These are phyloP conservation scores for Coniophora puteana DNA, from an alignment of 1,284 basidiomycete species.

Conservation along the genomic window DNA sequence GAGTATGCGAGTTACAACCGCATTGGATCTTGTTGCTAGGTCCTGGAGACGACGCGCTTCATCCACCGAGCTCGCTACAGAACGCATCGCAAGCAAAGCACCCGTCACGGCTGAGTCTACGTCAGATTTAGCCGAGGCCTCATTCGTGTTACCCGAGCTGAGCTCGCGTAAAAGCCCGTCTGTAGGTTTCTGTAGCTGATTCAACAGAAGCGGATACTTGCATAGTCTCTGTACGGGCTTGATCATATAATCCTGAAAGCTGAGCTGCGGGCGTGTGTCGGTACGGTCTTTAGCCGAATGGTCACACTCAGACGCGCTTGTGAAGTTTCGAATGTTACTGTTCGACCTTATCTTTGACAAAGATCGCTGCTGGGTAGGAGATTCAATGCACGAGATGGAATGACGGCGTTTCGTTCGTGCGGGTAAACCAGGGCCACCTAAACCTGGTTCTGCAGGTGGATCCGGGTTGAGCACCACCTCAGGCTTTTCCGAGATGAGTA, in stretches of 20 bases:
- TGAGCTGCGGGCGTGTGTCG: constrained; percentile 39
- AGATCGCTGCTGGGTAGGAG: neutral
- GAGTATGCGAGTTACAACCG: constrained; percentile 66
- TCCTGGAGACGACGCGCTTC: constrained; percentile 64
- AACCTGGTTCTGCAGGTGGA: constrained; percentile 13
- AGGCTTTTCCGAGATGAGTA: constrained; percentile 4
- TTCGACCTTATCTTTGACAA: constrained; percentile 11
- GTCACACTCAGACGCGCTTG: constrained; percentile 24
- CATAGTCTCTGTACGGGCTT: constrained; percentile 89
- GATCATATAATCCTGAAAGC: constrained; percentile 81
- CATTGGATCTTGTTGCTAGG: constrained; percentile 61
- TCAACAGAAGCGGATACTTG: constrained; percentile 87
- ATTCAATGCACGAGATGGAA: constrained; percentile 28
- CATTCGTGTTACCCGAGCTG: neutral
- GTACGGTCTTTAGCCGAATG: constrained; percentile 14
- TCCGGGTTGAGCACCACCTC: constrained; percentile 4
- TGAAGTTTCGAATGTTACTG: constrained; percentile 25
- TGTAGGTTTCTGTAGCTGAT: constrained; percentile 56
- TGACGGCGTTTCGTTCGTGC: constrained; percentile 28
- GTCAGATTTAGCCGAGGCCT: neutral
- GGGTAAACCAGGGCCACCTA: constrained; percentile 9
- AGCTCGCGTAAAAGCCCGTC: too few species aligned
- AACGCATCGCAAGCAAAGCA: constrained; percentile 59
- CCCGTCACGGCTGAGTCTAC: constrained; percentile 37
- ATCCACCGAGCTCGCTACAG: constrained; percentile 55